Conservation (phyloP, 1,139 yeast species). For the Protomyces lactucae-debilis region DNA sequence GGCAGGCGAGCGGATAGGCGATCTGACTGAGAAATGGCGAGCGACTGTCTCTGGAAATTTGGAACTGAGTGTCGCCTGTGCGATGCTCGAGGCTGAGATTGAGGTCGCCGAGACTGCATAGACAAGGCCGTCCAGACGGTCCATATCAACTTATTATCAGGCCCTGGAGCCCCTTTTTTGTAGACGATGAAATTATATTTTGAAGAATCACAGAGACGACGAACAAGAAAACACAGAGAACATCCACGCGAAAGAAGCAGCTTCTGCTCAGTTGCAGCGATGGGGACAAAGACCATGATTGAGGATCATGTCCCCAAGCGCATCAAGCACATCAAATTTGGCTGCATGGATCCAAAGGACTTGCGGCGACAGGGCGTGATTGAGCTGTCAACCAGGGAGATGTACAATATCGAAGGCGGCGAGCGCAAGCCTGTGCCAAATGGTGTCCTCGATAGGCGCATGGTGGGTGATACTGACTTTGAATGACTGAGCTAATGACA, state of each 20-base stretch:
- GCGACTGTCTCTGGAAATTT: constrained; percentile 14
- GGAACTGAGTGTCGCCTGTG: constrained; percentile 17
- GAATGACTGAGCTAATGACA: constrained; percentile 23
- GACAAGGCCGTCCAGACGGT: neutral
- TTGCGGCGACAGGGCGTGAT: constrained; percentile 92
- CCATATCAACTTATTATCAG: too few relatives aligned
- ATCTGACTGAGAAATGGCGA: constrained; percentile 7
- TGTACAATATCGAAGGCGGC: constrained; percentile 72
- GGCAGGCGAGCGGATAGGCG: constrained; percentile 3
- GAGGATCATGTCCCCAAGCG: constrained; percentile 29
- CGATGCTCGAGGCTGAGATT: constrained; percentile 9
- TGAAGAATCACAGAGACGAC: neutral
- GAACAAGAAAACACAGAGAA: neutral
- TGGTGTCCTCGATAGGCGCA: constrained; percentile 86
- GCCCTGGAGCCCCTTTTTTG: too few relatives aligned
- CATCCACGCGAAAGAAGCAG: neutral
- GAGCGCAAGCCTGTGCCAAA: constrained; percentile 72
- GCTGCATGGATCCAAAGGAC: constrained; percentile 85
- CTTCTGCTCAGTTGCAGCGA: neutral
- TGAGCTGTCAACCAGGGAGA: constrained; percentile 84
- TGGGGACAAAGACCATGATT: constrained; percentile 25
- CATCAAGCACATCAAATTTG: constrained; percentile 76
- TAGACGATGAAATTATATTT: too few relatives aligned
- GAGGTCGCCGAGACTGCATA: neutral
- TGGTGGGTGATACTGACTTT: constrained; percentile 44